phyloP scores from a whole-genome alignment of 2,329 filamentous ascomycete genomes.

The Colletotrichum sansevieriae region DNA sequence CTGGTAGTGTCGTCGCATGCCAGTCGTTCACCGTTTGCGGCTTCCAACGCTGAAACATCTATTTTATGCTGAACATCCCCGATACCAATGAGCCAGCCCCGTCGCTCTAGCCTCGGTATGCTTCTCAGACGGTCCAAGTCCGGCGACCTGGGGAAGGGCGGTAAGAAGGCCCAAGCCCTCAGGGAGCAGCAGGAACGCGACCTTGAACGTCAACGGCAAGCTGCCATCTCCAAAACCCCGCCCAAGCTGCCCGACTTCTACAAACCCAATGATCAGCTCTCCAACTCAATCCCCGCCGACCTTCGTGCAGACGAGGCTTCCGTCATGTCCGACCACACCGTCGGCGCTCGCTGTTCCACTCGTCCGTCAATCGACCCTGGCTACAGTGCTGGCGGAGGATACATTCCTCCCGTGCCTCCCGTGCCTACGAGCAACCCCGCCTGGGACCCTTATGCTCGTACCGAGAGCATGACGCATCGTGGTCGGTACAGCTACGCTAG shows the following conservation, averaged over 20 bases:
- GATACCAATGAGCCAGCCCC: slow-evolving; percentile 52
- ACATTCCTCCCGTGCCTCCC: slow-evolving; percentile 65
- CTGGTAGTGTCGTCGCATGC: slow-evolving; percentile 26
- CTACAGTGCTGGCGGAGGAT: slow-evolving; percentile 53
- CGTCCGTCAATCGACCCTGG: slow-evolving; percentile 68
- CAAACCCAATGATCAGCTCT: slow-evolving; percentile 61
- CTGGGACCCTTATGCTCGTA: slow-evolving; percentile 83
- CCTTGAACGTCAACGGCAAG: slow-evolving; percentile 64
- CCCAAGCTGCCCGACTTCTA: slow-evolving; percentile 67
- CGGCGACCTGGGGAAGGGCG: slow-evolving; percentile 71
- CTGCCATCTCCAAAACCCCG: slow-evolving; percentile 59
- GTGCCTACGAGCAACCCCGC: slow-evolving; percentile 69
- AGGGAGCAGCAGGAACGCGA: slow-evolving; percentile 58
- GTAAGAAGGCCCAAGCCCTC: slow-evolving; percentile 70
- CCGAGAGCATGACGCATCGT: slow-evolving; percentile 96
- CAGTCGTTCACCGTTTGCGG: slow-evolving; percentile 27
- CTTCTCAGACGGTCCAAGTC: slow-evolving; percentile 78
- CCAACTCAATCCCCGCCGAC: slow-evolving; percentile 64
- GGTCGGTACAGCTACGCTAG: slow-evolving; percentile 97
- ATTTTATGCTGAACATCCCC: slow-evolving; percentile 36
- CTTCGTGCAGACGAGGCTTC: slow-evolving; percentile 73
- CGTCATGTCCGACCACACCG: slow-evolving; percentile 64
- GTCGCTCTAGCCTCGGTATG: slow-evolving; percentile 65
- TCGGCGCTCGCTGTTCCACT: slow-evolving; percentile 51
- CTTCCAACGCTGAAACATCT: slow-evolving; percentile 36